Conservation (phyloP, 306 rosid species). For the Abrus pulchellus region DNA sequence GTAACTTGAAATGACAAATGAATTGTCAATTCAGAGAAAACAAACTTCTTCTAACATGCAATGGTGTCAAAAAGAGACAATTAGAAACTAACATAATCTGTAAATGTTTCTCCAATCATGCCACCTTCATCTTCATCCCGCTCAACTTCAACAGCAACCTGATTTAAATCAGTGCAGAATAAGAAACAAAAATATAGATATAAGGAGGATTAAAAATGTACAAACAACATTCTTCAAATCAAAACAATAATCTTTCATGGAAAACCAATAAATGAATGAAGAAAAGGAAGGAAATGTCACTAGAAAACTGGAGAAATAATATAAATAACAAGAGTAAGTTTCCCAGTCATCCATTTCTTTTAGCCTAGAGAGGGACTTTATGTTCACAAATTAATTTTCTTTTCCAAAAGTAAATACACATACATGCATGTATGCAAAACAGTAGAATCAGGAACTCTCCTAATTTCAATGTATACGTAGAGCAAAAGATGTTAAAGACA, state of each 20-base stretch:
- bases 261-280: conserved; percentile 19
- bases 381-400: conserved; percentile 15
- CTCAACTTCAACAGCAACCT: conserved; percentile 98
- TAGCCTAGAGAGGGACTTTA: conserved; percentile 16
- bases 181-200: conserved; percentile 21
- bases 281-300: conserved; percentile 37
- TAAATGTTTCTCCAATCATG: conserved; percentile 91
- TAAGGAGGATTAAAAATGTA: conserved; percentile 26
- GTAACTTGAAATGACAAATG: conserved; percentile 45
- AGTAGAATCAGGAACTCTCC: conserved; percentile 4
- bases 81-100: conserved; percentile 86
- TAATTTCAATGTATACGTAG: neutral
- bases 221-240: conserved; percentile 32
- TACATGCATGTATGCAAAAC: neutral
- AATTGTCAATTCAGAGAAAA: conserved; percentile 38
- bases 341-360: conserved; percentile 14
- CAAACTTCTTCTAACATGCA: conserved; percentile 27
- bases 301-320: conserved; percentile 22
- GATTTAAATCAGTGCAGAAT: conserved; percentile 47
- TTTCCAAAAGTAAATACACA: neutral
- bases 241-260: neutral
- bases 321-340: neutral
- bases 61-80: conserved; percentile 29
- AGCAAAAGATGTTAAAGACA: neutral
- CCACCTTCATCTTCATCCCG: conserved; percentile 99